Evolutionary conservation across 495 filamentous ascomycete genomes (phyloP).

Genomic region (Talaromyces borbonicus): DNA sequence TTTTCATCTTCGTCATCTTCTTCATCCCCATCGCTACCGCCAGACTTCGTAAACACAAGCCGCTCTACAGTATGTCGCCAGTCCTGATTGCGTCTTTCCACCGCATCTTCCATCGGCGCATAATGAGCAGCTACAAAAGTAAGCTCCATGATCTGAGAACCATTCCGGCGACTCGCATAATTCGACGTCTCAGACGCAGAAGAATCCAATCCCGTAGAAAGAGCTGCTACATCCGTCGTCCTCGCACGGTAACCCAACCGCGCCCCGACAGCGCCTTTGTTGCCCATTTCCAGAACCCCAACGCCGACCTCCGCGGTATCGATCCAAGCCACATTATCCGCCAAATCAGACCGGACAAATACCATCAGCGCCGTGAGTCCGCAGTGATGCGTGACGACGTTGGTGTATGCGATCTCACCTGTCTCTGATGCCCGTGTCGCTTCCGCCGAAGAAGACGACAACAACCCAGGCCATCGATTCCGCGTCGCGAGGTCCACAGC

Average conservation of each 20-base stretch:
- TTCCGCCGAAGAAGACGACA: too few relatives aligned
- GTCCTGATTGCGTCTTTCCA: slow-evolving; percentile 65
- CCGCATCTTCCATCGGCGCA: slow-evolving; percentile 68
- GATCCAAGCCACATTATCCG: slow-evolving; percentile 44
- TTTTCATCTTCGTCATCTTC: slow-evolving; percentile 12
- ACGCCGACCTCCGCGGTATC: slow-evolving; percentile 70
- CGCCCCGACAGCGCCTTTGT: slow-evolving; percentile 85
- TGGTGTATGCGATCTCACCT: slow-evolving; percentile 33
- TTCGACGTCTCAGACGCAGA: too few relatives aligned
- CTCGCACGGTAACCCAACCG: slow-evolving; percentile 57
- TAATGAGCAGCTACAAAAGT: slow-evolving; percentile 87
- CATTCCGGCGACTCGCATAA: too few relatives aligned
- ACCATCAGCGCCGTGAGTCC: slow-evolving; percentile 87
- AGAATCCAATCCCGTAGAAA: too few relatives aligned
- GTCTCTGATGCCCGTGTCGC: too few relatives aligned
- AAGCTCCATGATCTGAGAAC: slow-evolving; percentile 51
- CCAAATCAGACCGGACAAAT: slow-evolving; percentile 53
- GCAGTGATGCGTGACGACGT: slow-evolving; percentile 53
- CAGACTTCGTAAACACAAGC: slow-evolving; percentile 51
- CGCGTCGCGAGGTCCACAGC: slow-evolving; percentile 60
- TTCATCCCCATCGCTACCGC: not conserved
- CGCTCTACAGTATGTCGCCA: slow-evolving; percentile 74
- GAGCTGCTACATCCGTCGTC: too few relatives aligned
- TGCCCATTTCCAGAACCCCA: slow-evolving; percentile 78
- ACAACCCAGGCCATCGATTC: slow-evolving; percentile 22